Evolutionary conservation across 306 rosid species (phyloP).

Genomic region (Pyrus bretschneideri): DNA sequence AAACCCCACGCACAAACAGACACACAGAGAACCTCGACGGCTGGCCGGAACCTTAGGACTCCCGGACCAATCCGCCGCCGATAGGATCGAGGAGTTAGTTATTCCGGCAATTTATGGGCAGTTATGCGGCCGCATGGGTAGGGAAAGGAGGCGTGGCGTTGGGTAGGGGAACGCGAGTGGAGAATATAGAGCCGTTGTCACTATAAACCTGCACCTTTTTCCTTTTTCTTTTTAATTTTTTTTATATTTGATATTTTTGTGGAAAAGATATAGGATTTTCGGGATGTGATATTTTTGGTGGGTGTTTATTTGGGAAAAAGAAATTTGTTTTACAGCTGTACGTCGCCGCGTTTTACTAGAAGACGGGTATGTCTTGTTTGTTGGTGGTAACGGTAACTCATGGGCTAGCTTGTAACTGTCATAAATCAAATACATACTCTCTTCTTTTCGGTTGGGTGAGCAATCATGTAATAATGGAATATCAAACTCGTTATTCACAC

Average conservation of each 20-base stretch:
- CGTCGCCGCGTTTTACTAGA: background rate
- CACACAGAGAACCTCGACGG: background rate
- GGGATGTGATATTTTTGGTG: background rate
- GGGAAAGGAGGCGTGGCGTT: background rate
- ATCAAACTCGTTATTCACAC: fast-evolving
- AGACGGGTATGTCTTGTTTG: background rate
- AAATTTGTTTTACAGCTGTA: background rate
- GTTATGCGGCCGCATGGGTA: background rate
- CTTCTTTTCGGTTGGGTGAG: too few relatives aligned
- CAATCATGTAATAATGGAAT: too few relatives aligned
- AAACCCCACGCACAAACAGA: background rate
- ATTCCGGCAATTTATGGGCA: constrained; percentile 7
- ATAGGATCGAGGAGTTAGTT: background rate
- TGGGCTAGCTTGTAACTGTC: too few relatives aligned
- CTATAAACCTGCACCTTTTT: background rate
- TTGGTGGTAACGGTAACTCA: too few relatives aligned
- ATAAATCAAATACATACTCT: too few relatives aligned
- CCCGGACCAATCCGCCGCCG: background rate
- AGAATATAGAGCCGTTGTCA: background rate
- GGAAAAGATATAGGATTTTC: too few relatives aligned
- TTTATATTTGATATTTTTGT: background rate
- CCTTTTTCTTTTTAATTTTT: background rate
- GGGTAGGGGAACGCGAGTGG: background rate
- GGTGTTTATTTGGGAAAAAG: background rate
- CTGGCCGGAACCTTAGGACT: background rate